Evolutionary conservation across 1,284 basidiomycete species (phyloP).

Genomic region (Ustilago vetiveriae): DNA sequence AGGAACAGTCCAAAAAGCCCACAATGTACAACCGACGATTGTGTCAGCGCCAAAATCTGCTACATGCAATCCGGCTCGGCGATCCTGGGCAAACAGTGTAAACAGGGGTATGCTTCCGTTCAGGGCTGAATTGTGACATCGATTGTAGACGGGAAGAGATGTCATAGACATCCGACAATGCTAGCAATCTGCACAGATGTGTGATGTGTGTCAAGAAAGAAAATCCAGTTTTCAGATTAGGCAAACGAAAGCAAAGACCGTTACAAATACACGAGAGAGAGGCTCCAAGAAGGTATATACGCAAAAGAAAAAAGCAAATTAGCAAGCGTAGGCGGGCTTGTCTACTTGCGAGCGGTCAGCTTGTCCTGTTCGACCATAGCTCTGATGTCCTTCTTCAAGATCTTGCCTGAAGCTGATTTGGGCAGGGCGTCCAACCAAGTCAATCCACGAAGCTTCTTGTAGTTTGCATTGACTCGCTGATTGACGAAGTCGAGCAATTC

Average conservation of each 20-base stretch:
- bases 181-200: no score
- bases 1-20: constrained; percentile 73
- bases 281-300: no score
- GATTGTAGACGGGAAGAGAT: no score
- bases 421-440: constrained; percentile 61
- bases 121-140: constrained; percentile 68
- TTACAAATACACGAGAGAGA: no score
- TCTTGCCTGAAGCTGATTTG: constrained; percentile 60
- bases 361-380: constrained; percentile 43
- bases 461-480: constrained; percentile 52
- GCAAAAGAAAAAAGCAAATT: no score
- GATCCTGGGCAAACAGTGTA: constrained; percentile 74
- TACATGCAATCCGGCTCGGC: constrained; percentile 79
- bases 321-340: no score
- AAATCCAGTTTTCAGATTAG: no score
- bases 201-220: no score
- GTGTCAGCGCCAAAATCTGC: constrained; percentile 77
- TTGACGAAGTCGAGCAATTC: constrained; percentile 56
- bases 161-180: no score
- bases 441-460: constrained; percentile 61
- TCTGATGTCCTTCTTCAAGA: constrained; percentile 61
- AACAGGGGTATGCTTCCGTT: constrained; percentile 75
- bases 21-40: constrained; percentile 73
- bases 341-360: constrained; percentile 21
- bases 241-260: no score